Evolutionary conservation across 805 yeast species (phyloP), one percentile per base, ranked within the genome.

Genomic region (Priceomyces melissophilus): DNA sequence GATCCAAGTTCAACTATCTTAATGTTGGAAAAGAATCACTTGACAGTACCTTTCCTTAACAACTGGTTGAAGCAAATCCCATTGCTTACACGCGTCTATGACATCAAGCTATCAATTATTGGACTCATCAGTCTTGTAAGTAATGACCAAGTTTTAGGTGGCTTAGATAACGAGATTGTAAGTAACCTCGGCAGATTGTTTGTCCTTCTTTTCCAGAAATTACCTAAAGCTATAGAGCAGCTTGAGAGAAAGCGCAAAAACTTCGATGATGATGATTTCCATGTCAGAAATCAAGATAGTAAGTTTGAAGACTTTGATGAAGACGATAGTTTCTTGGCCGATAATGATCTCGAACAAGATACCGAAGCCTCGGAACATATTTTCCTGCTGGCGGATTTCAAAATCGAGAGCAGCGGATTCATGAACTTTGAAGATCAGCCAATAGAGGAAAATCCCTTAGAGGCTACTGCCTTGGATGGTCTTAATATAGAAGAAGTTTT

Each of bases 401-500:
- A 50, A 32, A 37, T 47, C 27, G 39, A 45, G 25, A 43, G 43
- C 30, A 31, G 53, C 1, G 57, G 61, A 2, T 48, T 52, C 20
- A 53, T 56, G 16, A 48, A 49, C 15, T 81, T 76, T 45, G 79
- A 76, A n/a, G 81, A 80, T 36, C 90, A 83, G 32, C 87, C 81
- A 10, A 66, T 85, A 12, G 78, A 78, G 32, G 97, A 90, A 54
- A 96, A 61, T 45, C 65, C 96, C 4, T 70, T 86, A 52, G 76
- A 83, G 10, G 82, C 82, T 43, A 83, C 89, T 1, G 82, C 95
- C 1, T 69, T 93, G 33, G 97, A 91, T 53, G 67, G 71, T 32
- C 62, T 89, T 38, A 83, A 89, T 53, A 78, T 86, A 3, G 85
- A 79, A 59, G 68, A 71, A 9, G 75, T 79, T 3, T 78, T 88